Base-by-base conservation (phyloP, 345 rosid species). In the Murraya koenigii region DNA sequence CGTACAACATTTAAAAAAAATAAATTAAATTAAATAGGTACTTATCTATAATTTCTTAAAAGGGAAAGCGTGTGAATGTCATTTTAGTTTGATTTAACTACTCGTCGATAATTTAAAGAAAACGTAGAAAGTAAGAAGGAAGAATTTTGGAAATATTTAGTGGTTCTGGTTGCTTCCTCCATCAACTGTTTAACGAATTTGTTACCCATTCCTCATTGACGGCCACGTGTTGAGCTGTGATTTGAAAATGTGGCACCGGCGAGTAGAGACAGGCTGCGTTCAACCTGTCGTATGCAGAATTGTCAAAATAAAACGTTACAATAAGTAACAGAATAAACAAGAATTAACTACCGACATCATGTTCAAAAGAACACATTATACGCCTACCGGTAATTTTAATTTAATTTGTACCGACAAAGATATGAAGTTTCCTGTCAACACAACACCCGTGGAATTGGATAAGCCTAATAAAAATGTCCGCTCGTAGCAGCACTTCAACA, bases 391-490 rank as follows among this genome's bases (percentile, higher is more conserved):
- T 25, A 47, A 5, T 44, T 11, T 23, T 13, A 52, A 52, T 6
- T 25, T 47, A 15, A 47, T 25, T 62, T 20, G 25, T 26, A 15
- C 22, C 0, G 44, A 28, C 20, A 59, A 26, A 41, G 68, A 60
- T 4, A 28, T 10, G 28, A 20, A 36, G 8, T 41, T 22, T 74
- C 59, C 35, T 5, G 22, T 41, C 77, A 2, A 41, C 6, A 54
- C 11, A 71, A 20, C 63, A 71, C 61, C 35, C 36, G 64, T n/a
- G 15, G 60, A 44, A 28, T 30, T 36, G 69, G 77, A 75, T 75
- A 62, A 74, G 39, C 59, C 20, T 19, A 20, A 8, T 5, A 2
- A 44, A 26, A 30, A 13, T 65, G 78, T 65, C 64, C 54, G 64
- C 32, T n/a, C 54, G 60, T n/a, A 52, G 2, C 71, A 52, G 2